Evolutionary conservation across 805 yeast species (phyloP).

Genomic region (Lipomyces starkeyi): DNA sequence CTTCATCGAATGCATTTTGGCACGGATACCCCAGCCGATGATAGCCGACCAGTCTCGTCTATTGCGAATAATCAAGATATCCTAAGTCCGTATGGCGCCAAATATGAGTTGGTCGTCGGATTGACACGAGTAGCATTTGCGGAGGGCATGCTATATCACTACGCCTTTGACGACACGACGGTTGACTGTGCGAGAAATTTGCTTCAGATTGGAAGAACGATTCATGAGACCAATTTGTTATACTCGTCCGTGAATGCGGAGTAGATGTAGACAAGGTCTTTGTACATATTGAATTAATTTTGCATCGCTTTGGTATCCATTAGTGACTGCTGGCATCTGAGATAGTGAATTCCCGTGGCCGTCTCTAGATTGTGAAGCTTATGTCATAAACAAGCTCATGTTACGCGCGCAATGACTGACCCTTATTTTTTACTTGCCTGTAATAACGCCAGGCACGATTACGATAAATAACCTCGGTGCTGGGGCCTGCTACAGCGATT

Average conservation of each 20-base stretch:
- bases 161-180: conserved; percentile 59
- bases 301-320: background rate
- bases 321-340: too few species aligned
- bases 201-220: conserved; percentile 68
- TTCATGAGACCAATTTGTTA: conserved; percentile 79
- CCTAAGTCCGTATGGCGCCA: conserved; percentile 23
- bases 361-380: too few species aligned
- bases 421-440: too few species aligned
- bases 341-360: too few species aligned
- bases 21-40: conserved; percentile 27
- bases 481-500: too few species aligned
- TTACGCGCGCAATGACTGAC: too few species aligned
- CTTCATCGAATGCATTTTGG: conserved; percentile 18
- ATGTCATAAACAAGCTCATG: too few species aligned
- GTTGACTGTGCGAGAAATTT: conserved; percentile 74
- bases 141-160: conserved; percentile 21
- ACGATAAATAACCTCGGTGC: too few species aligned
- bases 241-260: conserved; percentile 62
- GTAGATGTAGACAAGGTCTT: background rate
- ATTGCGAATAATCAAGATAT: conserved; percentile 8
- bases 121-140: conserved; percentile 42
- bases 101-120: conserved; percentile 39
- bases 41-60: conserved; percentile 4
- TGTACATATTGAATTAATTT: background rate
- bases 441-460: too few species aligned